A percentile compares a stretch with the other conserved stretches of the same genome.
Evolutionary conservation across 257 asterid genomes (phyloP).

Genomic region (Misopates orontium): DNA sequence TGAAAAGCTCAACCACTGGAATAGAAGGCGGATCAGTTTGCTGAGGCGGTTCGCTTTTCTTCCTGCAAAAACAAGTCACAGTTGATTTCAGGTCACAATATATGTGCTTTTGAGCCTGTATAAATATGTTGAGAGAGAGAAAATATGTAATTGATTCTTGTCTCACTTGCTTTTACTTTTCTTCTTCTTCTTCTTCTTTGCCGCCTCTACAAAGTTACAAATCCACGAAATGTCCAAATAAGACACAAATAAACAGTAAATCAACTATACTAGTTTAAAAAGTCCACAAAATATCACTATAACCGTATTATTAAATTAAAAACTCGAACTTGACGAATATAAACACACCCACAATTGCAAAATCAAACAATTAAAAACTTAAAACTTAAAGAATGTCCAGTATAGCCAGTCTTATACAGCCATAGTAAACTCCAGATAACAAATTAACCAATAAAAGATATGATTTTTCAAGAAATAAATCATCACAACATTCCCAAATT

Average conservation of each 20-base stretch:
- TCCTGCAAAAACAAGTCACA: slow-evolving; percentile 51
- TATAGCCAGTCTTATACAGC: too few relatives aligned
- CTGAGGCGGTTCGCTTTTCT: slow-evolving; percentile 69
- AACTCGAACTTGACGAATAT: slow-evolving; percentile 8
- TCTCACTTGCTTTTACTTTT: slow-evolving; percentile 93
- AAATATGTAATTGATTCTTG: too few relatives aligned
- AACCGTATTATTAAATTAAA: too few relatives aligned
- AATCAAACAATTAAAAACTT: slow-evolving; percentile 5
- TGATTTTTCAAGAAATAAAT: too few relatives aligned
- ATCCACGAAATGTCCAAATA: neutral
- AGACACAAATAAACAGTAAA: slow-evolving; percentile 25
- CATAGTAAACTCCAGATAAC: neutral
- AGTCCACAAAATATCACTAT: too few relatives aligned
- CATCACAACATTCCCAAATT: too few relatives aligned
- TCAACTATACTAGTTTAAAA: slow-evolving; percentile 15
- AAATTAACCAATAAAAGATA: neutral
- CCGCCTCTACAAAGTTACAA: slow-evolving; percentile 52
- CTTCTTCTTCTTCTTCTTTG: slow-evolving; percentile 86
- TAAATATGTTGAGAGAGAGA: too few relatives aligned
- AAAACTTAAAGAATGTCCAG: neutral
- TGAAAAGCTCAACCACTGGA: slow-evolving; percentile 76
- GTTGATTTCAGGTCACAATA: too few relatives aligned
- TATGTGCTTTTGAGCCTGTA: too few relatives aligned
- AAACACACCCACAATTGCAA: neutral
- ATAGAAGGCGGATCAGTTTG: slow-evolving; percentile 93